A percentile compares a stretch with the other conserved stretches of the same genome.
These are phyloP conservation scores for Aspergillus hiratsukae DNA, from an alignment of 2,329 filamentous ascomycete genomes.

Conservation along the genomic window DNA sequence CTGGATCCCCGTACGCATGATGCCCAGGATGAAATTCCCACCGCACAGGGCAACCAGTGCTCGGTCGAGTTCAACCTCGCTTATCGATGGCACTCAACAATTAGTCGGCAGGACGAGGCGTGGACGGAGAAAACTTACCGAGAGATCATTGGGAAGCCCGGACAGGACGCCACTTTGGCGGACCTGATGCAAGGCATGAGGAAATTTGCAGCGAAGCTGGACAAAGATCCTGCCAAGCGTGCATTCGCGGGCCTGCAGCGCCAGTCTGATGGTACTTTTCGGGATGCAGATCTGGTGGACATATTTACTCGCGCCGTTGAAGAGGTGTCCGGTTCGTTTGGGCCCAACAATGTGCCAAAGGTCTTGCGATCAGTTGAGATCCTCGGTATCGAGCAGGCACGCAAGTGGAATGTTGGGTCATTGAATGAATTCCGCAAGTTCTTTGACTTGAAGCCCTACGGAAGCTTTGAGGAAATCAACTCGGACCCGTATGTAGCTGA, in stretches of 20 bases:
- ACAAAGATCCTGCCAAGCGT: conserved; percentile 64
- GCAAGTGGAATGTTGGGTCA: conserved; percentile 71
- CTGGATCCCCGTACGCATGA: conserved; percentile 71
- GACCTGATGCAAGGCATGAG: conserved; percentile 61
- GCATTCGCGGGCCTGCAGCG: conserved; percentile 64
- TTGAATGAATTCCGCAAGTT: conserved; percentile 83
- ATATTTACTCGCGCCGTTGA: conserved; percentile 67
- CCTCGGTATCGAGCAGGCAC: conserved; percentile 71
- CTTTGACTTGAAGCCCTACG: conserved; percentile 71
- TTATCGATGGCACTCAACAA: conserved; percentile 82
- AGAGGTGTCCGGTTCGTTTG: conserved; percentile 61
- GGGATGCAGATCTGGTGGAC: conserved; percentile 70
- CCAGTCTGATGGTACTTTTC: conserved; percentile 62
- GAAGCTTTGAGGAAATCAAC: conserved; percentile 79
- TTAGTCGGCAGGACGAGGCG: conserved; percentile 69
- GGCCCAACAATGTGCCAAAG: conserved; percentile 67
- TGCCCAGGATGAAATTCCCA: conserved; percentile 47
- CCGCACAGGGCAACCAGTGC: conserved; percentile 72
- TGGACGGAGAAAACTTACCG: conserved; percentile 71
- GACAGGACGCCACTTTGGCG: conserved; percentile 51
- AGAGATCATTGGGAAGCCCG: conserved; percentile 58
- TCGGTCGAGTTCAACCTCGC: conserved; percentile 86
- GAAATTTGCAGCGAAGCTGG: conserved; percentile 58
- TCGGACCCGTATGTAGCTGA: conserved; percentile 67
- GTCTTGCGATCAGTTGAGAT: conserved; percentile 73